Conservation (phyloP, 345 rosid genomes). For the Citrus mangshanensis region DNA sequence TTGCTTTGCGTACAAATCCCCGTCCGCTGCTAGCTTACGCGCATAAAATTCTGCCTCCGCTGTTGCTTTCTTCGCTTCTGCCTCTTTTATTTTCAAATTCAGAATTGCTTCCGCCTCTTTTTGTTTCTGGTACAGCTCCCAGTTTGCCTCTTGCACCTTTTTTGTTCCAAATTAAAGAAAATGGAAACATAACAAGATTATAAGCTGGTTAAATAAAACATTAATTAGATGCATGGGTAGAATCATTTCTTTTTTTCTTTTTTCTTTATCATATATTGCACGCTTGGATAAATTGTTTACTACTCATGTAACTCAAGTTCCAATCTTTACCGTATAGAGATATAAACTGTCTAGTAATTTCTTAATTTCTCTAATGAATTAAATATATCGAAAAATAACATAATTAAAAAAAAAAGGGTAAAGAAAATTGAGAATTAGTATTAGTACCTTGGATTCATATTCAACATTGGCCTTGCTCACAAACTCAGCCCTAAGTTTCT, state of each 20-base stretch:
- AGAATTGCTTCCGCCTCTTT: conserved; percentile 65
- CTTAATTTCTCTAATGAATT: neutral
- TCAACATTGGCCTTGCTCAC: conserved; percentile 76
- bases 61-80: conserved; percentile 55
- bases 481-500: conserved; percentile 82
- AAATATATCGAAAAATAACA: too few relatives aligned
- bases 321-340: too few relatives aligned
- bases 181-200: neutral
- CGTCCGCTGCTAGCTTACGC: conserved; percentile 38
- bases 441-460: conserved; percentile 63
- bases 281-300: too few relatives aligned
- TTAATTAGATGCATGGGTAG: too few relatives aligned
- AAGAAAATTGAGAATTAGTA: neutral
- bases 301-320: too few relatives aligned
- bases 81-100: conserved; percentile 49
- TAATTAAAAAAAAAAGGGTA: too few relatives aligned
- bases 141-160: conserved; percentile 72
- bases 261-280: too few relatives aligned
- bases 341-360: neutral
- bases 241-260: too few relatives aligned
- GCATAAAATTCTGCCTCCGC: conserved; percentile 56
- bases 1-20: conserved; percentile 42
- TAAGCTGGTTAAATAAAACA: neutral
- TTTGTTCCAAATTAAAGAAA: too few relatives aligned
- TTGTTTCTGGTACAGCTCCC: conserved; percentile 61